Evolutionary conservation across 208 protist genomes (phyloP).

Genomic region (Trypanosomatidae sp.): DNA sequence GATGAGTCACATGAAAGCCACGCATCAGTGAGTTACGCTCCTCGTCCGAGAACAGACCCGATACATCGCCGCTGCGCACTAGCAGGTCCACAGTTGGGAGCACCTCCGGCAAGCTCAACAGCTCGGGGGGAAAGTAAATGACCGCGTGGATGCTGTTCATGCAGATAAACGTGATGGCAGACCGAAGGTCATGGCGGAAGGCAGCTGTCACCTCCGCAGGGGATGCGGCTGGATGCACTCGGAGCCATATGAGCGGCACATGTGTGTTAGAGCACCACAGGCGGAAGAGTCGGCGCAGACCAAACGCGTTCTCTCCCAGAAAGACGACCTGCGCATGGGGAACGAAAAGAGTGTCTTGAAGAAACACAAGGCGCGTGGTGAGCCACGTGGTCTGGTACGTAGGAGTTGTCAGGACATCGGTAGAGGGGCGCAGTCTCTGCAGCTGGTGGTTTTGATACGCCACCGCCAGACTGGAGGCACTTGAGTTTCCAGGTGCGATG

Average conservation of each 20-base stretch:
- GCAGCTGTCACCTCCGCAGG: constrained; percentile 13
- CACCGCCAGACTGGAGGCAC: not conserved
- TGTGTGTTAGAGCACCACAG: constrained; percentile 51
- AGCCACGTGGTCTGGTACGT: constrained; percentile 70
- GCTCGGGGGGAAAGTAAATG: constrained; percentile 50
- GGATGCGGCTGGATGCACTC: constrained; percentile 22
- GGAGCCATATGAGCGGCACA: constrained; percentile 54
- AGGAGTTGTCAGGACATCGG: constrained; percentile 2
- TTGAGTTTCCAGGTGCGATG: not conserved
- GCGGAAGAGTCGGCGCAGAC: constrained; percentile 52
- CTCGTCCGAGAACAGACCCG: constrained; percentile 62
- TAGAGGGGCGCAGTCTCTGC: not conserved
- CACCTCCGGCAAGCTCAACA: constrained; percentile 49
- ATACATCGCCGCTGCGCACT: constrained; percentile 65
- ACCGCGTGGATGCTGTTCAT: constrained; percentile 51
- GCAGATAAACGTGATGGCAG: constrained; percentile 47
- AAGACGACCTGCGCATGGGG: constrained; percentile 48
- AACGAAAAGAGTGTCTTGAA: constrained; percentile 27
- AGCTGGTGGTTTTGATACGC: not conserved
- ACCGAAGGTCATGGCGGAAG: constrained; percentile 56
- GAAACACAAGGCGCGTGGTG: constrained; percentile 24
- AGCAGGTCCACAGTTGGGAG: constrained; percentile 53
- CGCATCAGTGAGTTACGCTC: constrained; percentile 53
- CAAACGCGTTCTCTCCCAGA: constrained; percentile 45
- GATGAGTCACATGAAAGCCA: constrained; percentile 19